These are phyloP conservation scores for Hanseniaspora valbyensis DNA, from an alignment of 805 yeast species.

Conservation along the genomic window DNA sequence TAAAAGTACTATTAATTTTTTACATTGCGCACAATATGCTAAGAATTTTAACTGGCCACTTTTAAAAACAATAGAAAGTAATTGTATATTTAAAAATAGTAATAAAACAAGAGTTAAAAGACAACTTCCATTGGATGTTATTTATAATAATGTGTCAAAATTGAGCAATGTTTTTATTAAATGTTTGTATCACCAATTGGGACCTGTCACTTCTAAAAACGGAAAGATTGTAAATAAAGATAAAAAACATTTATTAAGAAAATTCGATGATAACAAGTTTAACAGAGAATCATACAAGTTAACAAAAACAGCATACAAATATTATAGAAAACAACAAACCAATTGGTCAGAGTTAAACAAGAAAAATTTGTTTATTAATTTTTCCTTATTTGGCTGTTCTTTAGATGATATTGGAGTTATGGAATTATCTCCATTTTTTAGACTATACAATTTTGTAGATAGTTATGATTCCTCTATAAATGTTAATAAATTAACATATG, in stretches of 20 bases:
- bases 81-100: not conserved
- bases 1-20: not conserved
- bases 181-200: slow-evolving; percentile 5
- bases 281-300: slow-evolving; percentile 13
- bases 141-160: not conserved
- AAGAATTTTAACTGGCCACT: not conserved
- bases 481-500: not conserved
- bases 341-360: not conserved
- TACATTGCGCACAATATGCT: not conserved
- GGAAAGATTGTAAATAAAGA: slow-evolving; percentile 11
- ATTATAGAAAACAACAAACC: not conserved
- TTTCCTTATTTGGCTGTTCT: slow-evolving; percentile 13
- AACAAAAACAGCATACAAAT: slow-evolving; percentile 3
- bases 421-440: slow-evolving; percentile 4
- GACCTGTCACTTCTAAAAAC: slow-evolving; percentile 10
- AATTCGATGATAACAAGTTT: slow-evolving; percentile 11
- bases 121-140: slow-evolving; percentile 3
- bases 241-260: slow-evolving; percentile 8
- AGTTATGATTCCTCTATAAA: not conserved
- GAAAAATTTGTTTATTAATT: slow-evolving; percentile 1
- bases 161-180: not conserved
- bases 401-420: slow-evolving; percentile 13
- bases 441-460: slow-evolving; percentile 7
- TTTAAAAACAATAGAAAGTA: not conserved
- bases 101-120: slow-evolving; percentile 12